A percentile compares a stretch with the other conserved stretches of the same genome.
Evolutionary conservation across 495 filamentous ascomycete species (phyloP).

Genomic region (Tuber magnatum): DNA sequence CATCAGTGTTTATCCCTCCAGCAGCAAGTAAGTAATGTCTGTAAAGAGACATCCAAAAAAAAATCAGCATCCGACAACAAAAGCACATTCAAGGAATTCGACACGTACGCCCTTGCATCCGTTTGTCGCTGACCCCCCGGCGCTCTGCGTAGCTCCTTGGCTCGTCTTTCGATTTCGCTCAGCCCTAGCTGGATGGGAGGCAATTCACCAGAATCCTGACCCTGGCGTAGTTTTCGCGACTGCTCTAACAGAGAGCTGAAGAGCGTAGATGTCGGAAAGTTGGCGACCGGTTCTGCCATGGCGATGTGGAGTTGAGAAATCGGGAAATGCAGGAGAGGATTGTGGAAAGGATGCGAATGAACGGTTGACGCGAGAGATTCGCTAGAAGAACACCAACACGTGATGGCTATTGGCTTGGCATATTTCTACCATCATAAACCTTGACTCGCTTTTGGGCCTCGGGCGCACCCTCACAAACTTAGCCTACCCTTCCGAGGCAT

Average conservation of each 20-base stretch:
- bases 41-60: background rate
- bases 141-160: constrained; percentile 38
- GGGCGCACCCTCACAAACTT: background rate
- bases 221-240: constrained; percentile 41
- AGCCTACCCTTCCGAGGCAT: background rate
- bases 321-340: constrained; percentile 5
- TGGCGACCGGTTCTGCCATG: constrained; percentile 36
- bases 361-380: constrained; percentile 29
- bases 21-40: constrained; percentile 39
- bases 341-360: constrained; percentile 9
- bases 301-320: constrained; percentile 8
- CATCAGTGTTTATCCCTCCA: constrained; percentile 39
- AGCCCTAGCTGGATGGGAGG: constrained; percentile 41
- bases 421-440: background rate
- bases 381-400: constrained; percentile 9
- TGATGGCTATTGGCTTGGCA: constrained; percentile 22
- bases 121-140: constrained; percentile 24
- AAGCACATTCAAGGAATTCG: background rate
- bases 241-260: constrained; percentile 41
- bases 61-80: constrained; percentile 6
- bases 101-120: constrained; percentile 39
- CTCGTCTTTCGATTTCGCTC: constrained; percentile 40
- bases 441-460: background rate
- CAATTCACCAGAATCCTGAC: constrained; percentile 38
- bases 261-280: constrained; percentile 32